A percentile compares a stretch with the other conserved stretches of the same genome.
phyloP scores from a whole-genome alignment of 768 basidiomycete species.

The Leccinum longicurvipes region DNA sequence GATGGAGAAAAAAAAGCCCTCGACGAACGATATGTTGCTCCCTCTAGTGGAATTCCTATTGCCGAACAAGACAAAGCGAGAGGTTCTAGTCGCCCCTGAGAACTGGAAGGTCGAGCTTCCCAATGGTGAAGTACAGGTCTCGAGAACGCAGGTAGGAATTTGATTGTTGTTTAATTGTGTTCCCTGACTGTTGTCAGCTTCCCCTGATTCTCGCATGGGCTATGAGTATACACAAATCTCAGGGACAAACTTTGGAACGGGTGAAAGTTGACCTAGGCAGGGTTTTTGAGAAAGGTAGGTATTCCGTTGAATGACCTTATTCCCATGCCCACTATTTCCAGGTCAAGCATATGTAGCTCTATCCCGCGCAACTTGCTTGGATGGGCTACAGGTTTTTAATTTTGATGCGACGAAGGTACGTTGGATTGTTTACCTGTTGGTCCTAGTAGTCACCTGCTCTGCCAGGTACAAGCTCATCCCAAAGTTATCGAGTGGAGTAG shows the following conservation, averaged over 20 bases:
- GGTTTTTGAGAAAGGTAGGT: slow-evolving; percentile 86
- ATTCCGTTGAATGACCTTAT: background rate
- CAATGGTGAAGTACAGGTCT: slow-evolving; percentile 80
- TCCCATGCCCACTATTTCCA: slow-evolving; percentile 25
- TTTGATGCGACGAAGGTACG: slow-evolving; percentile 72
- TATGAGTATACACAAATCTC: slow-evolving; percentile 97
- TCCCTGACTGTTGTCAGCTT: slow-evolving; percentile 44
- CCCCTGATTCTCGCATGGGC: slow-evolving; percentile 94
- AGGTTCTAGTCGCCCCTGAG: slow-evolving; percentile 64
- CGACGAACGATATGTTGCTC: slow-evolving; percentile 38
- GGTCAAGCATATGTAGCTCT: slow-evolving; percentile 91
- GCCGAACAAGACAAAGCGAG: slow-evolving; percentile 52
- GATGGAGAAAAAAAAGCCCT: slow-evolving; percentile 27
- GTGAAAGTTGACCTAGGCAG: slow-evolving; percentile 92
- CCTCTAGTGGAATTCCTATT: slow-evolving; percentile 80
- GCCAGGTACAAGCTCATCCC: slow-evolving; percentile 66
- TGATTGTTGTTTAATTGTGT: background rate
- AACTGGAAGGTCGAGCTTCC: slow-evolving; percentile 85
- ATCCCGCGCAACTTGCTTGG: slow-evolving; percentile 82
- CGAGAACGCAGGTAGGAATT: slow-evolving; percentile 66
- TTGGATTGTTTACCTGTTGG: background rate
- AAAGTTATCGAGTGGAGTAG: slow-evolving; percentile 72
- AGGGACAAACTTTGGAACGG: slow-evolving; percentile 93
- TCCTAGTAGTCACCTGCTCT: slow-evolving; percentile 2
- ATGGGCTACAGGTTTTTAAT: slow-evolving; percentile 80